Percentiles rank a stretch among this genome's conserved stretches.
Conservation (phyloP, 1,284 basidiomycete species). For the Quambalaria eucalypti region DNA sequence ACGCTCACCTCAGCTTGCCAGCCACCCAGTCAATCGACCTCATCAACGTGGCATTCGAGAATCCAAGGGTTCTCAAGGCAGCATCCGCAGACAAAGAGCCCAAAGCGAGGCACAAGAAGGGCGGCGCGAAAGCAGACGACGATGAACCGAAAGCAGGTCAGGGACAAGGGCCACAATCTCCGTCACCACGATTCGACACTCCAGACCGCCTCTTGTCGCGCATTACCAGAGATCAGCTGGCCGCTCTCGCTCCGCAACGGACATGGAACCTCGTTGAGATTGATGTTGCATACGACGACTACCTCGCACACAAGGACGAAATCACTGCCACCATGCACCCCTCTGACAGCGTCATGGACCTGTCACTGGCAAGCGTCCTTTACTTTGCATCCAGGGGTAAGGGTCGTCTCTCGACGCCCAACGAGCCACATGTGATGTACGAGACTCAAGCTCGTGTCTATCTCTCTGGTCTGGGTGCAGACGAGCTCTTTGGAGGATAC, state of each 20-base stretch:
- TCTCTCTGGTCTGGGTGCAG: conserved; percentile 84
- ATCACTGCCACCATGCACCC: conserved; percentile 27
- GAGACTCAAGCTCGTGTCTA: conserved; percentile 62
- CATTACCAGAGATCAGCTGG: conserved; percentile 67
- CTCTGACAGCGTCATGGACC: conserved; percentile 22
- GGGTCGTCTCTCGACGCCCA: conserved; percentile 50
- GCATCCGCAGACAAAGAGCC: conserved; percentile 11
- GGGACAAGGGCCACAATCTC: not conserved
- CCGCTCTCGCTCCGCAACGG: conserved; percentile 61
- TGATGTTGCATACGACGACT: conserved; percentile 69
- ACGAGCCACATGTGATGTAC: too few relatives aligned
- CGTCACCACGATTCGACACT: conserved; percentile 50
- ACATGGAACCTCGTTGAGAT: conserved; percentile 87
- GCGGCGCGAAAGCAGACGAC: not conserved
- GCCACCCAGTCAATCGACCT: conserved; percentile 73
- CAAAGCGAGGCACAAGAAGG: not conserved
- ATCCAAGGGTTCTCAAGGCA: conserved; percentile 59
- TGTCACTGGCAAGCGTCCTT: conserved; percentile 47
- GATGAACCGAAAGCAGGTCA: too few relatives aligned
- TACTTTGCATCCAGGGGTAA: conserved; percentile 80
- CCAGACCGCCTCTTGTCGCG: conserved; percentile 80
- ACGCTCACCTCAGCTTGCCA: conserved; percentile 56
- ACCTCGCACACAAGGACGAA: conserved; percentile 20
- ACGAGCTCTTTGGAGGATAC: conserved; percentile 91
- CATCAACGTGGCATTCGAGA: conserved; percentile 91